Evolutionary conservation across 164 flowering plant species (phyloP), one percentile per base, ranked within the genome.

Genomic region (Akebia trifoliata): DNA sequence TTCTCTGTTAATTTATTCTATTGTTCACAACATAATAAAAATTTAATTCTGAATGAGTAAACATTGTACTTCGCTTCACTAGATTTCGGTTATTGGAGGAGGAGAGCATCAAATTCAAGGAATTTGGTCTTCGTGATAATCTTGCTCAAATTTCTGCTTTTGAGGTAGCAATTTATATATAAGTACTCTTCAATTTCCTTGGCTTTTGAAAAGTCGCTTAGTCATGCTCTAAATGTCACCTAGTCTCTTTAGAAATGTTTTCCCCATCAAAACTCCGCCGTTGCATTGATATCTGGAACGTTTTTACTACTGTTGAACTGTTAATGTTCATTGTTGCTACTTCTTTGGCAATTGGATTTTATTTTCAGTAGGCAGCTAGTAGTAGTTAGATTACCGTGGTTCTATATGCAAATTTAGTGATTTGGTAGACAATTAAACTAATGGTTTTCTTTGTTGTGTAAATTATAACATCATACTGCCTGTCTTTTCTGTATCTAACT

Each of bases 131-230:
- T 53, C 80, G 78, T 61, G 83, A 82, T 62, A 82, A 78, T 71
- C 81, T 80, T 56, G 85, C 85, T 56, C 87, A 82, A 61, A 75
- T 82, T 38, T 78, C 77, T 57, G 78, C 73, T 50, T 78, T 82
- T 62, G 80, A 78, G 84, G 85, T 82, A 71, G 46, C 18, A 15
- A 48, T 39, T 11, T 55, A 14, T 40, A 25, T 5, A 20, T 36
- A 1, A 1, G 26, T 47, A 34, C 15, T 11, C 1, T 24, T 29
- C 11, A 15, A 8, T 10, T 15, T 59, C 18, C 3, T 3, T 49
- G 9, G 4, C 25, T 17, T 20, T 46, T 45, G 29, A 15, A 34
- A 0, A 2, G 10, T 45, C 34, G 15, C 36, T 17, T 30, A 50
- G n/a, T n/a, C n/a, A n/a, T n/a, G n/a, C n/a, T n/a, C n/a, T n/a